phyloP scores from a whole-genome alignment of 192 early-diverging fungal genomes.

The Backusella psychrophila region DNA sequence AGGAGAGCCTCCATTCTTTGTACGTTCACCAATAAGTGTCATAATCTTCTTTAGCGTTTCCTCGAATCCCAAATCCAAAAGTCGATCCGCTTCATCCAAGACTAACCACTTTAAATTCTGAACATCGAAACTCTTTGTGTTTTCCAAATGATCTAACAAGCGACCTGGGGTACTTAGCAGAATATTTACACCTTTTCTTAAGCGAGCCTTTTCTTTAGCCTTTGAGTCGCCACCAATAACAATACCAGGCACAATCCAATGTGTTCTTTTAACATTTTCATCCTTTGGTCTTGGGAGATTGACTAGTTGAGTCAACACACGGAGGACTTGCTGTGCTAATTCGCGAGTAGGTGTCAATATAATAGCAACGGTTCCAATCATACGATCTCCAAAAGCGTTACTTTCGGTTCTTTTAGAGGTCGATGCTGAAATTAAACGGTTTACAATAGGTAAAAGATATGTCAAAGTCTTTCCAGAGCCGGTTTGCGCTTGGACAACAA shows the following conservation, averaged over 20 bases:
- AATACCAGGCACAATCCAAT: slow-evolving; percentile 84
- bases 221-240: slow-evolving; percentile 84
- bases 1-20: slow-evolving; percentile 20
- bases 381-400: slow-evolving; percentile 48
- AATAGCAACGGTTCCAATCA: slow-evolving; percentile 86
- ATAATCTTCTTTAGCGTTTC: slow-evolving; percentile 72
- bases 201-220: slow-evolving; percentile 75
- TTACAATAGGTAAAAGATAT: slow-evolving; percentile 90
- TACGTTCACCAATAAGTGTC: slow-evolving; percentile 57
- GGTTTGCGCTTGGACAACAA: slow-evolving; percentile 92
- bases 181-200: slow-evolving; percentile 86
- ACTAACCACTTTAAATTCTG: slow-evolving; percentile 93
- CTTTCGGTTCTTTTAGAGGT: slow-evolving; percentile 26
- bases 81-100: slow-evolving; percentile 95
- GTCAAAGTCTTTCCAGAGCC: slow-evolving; percentile 98
- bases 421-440: slow-evolving; percentile 76
- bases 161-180: slow-evolving; percentile 96
- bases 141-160: slow-evolving; percentile 82
- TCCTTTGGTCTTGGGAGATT: slow-evolving; percentile 49
- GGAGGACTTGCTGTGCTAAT: slow-evolving; percentile 91
- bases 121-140: slow-evolving; percentile 80
- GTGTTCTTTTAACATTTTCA: slow-evolving; percentile 40
- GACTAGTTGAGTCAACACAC: slow-evolving; percentile 72
- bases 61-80: slow-evolving; percentile 93
- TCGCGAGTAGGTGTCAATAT: slow-evolving; percentile 97